Evolutionary conservation across 2,329 filamentous ascomycete genomes (phyloP).

Genomic region (Penicillium frequentans): DNA sequence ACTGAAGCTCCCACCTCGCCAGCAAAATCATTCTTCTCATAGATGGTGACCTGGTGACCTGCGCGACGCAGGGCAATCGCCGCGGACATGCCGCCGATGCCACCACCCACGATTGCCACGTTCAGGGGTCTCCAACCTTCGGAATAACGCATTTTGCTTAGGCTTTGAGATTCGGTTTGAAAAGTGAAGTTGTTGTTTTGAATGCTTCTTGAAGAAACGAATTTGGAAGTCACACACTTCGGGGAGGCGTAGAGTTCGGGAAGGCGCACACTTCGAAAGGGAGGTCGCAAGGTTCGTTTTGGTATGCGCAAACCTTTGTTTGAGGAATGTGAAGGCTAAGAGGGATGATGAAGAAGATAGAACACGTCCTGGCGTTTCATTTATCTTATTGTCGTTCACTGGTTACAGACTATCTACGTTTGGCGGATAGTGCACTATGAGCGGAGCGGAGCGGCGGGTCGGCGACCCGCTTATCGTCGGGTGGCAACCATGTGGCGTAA

Average conservation of each 20-base stretch:
- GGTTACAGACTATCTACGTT: background rate
- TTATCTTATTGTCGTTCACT: background rate
- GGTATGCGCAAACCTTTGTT: background rate
- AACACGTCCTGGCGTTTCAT: constrained; percentile 2
- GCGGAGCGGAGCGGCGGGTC: constrained; percentile 13
- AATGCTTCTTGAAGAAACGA: too few species aligned
- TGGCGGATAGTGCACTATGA: constrained; percentile 14
- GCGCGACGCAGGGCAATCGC: constrained; percentile 54
- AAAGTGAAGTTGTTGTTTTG: too few species aligned
- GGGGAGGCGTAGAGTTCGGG: background rate
- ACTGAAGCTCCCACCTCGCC: constrained; percentile 69
- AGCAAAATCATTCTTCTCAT: constrained; percentile 65
- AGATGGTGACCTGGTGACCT: constrained; percentile 61
- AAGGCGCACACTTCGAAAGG: background rate
- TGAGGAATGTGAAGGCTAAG: background rate
- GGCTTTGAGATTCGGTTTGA: background rate
- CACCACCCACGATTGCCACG: constrained; percentile 52
- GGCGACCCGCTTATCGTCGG: constrained; percentile 20
- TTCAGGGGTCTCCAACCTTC: constrained; percentile 48
- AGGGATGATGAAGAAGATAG: background rate
- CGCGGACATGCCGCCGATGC: constrained; percentile 54
- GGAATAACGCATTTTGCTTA: constrained; percentile 10
- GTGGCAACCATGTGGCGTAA: background rate
- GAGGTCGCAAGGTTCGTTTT: background rate
- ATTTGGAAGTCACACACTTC: background rate